Percentiles rank a stretch among this genome's conserved stretches.
Evolutionary conservation across 1,284 basidiomycete genomes (phyloP).

Genomic region (Cystobasidium sp.): DNA sequence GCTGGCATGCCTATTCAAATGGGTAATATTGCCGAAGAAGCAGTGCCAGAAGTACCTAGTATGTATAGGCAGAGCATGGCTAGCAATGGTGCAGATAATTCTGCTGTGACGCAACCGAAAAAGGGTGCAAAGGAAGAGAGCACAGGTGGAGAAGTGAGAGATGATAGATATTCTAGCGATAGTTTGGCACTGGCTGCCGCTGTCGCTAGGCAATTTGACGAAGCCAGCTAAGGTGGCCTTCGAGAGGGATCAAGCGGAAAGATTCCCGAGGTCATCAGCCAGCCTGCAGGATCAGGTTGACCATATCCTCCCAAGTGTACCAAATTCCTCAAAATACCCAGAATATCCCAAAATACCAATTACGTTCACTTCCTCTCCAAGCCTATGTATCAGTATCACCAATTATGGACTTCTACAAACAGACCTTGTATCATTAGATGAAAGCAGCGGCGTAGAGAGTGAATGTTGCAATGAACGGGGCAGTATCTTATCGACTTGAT

Average conservation of each 20-base stretch:
- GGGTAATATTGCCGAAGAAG: slow-evolving; percentile 22
- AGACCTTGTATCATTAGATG: too few species aligned
- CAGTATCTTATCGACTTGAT: too few species aligned
- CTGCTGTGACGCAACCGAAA: not conserved
- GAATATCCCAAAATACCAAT: too few species aligned
- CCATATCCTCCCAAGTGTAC: too few species aligned
- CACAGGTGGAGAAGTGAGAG: slow-evolving; percentile 1
- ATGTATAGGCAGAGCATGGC: slow-evolving; percentile 6
- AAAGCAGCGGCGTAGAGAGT: too few species aligned
- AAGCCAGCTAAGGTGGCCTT: not conserved
- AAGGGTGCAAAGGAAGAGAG: not conserved
- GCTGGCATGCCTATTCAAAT: slow-evolving; percentile 43
- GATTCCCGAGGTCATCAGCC: too few species aligned
- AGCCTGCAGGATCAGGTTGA: not conserved
- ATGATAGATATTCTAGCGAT: slow-evolving; percentile 32
- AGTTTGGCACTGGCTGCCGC: slow-evolving; percentile 40
- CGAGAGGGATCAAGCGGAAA: too few species aligned
- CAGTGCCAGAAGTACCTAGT: slow-evolving; percentile 22
- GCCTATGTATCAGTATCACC: slow-evolving; percentile 6
- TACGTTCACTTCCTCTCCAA: not conserved
- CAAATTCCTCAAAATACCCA: too few species aligned
- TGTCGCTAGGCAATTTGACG: slow-evolving; percentile 35
- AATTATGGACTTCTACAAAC: too few species aligned
- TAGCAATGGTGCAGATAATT: not conserved
- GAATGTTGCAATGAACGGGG: too few species aligned